Base-by-base conservation (phyloP, 176 grass and related monocot genomes). In the Guadua angustifolia region DNA sequence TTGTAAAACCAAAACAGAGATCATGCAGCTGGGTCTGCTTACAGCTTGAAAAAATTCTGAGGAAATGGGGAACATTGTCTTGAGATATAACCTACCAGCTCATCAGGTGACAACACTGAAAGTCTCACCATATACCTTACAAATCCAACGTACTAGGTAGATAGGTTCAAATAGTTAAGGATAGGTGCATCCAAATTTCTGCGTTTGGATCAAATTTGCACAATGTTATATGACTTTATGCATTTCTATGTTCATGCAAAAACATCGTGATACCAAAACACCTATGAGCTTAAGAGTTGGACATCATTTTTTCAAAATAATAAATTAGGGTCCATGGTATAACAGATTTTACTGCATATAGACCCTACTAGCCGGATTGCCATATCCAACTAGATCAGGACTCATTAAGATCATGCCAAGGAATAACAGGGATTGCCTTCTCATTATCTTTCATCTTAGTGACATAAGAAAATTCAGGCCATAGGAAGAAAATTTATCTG, bases 361-460 rank as follows among this genome's bases (percentile, higher is more conserved):
- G 33, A 69, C 40, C 44, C 33, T 45, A 17, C 33, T 78, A 74
- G 59, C 10, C 17, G 43, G 78, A 81, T 66, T 38, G 21, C 4
- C 42, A 26, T 75, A 82, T 88, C 74, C 56, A 43, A 74, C 50
- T 55, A 80, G 46, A 73, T 55, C 82, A 66, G 15, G 5, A 35
- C 9, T 16, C 32, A 22, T 15, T 75, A 51, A 78, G 58, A 32
- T 5, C 78, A 69, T 51, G 40, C 33, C 38, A 53, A 58, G 67
- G 42, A 43, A 74, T 76, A 46, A 70, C 1, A 51, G 29, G 58
- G 35, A 62, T 50, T 51, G 7, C 25, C 42, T 56, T 39, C 19
- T 42, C 3, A 0, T 16, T 76, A 42, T 40, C 7, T 77, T 77
- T 61, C 75, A 62, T 77, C 56, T 62, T 62, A 62, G 22, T 45